phyloP scores from a whole-genome alignment of 1,284 basidiomycete species.

The Trametes versicolor region DNA sequence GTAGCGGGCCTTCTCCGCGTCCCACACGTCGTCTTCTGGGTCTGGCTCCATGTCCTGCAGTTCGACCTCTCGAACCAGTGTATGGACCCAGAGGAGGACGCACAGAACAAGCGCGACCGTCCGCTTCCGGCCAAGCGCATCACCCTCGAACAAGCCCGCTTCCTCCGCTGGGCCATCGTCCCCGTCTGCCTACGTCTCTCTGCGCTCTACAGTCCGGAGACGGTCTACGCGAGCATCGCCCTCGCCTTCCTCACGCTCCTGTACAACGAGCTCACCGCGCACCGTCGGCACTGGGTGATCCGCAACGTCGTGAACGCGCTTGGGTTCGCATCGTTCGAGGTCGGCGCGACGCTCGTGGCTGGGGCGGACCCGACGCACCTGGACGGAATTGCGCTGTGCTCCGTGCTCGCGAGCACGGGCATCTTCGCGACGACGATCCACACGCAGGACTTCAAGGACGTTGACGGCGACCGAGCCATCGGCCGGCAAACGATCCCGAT shows the following conservation, averaged over 20 bases:
- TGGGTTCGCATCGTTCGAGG: slow-evolving; percentile 50
- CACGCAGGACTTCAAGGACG: slow-evolving; percentile 47
- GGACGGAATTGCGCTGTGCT: slow-evolving; percentile 11
- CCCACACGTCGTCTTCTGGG: slow-evolving; percentile 46
- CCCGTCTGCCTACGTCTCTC: slow-evolving; percentile 47
- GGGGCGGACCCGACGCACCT: slow-evolving; percentile 6
- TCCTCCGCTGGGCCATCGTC: slow-evolving; percentile 49
- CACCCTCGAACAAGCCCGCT: slow-evolving; percentile 42
- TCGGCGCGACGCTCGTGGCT: slow-evolving; percentile 49
- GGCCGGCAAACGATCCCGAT: slow-evolving; percentile 46
- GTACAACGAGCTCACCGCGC: slow-evolving; percentile 50
- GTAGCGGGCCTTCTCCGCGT: slow-evolving; percentile 32
- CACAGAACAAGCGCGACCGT: slow-evolving; percentile 52
- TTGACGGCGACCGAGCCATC: slow-evolving; percentile 41
- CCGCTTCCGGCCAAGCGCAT: slow-evolving; percentile 56
- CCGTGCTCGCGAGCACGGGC: slow-evolving; percentile 25
- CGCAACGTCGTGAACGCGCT: slow-evolving; percentile 49
- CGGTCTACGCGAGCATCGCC: slow-evolving; percentile 44
- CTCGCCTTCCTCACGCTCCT: slow-evolving; percentile 44
- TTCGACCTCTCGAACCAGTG: slow-evolving; percentile 55
- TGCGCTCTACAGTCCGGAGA: slow-evolving; percentile 41
- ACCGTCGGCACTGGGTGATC: slow-evolving; percentile 46
- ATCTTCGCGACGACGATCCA: slow-evolving; percentile 46
- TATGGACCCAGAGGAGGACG: slow-evolving; percentile 50
- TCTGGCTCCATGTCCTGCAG: slow-evolving; percentile 55